phyloP scores from a whole-genome alignment of 768 basidiomycete genomes.

The Termitomyces sp. region DNA sequence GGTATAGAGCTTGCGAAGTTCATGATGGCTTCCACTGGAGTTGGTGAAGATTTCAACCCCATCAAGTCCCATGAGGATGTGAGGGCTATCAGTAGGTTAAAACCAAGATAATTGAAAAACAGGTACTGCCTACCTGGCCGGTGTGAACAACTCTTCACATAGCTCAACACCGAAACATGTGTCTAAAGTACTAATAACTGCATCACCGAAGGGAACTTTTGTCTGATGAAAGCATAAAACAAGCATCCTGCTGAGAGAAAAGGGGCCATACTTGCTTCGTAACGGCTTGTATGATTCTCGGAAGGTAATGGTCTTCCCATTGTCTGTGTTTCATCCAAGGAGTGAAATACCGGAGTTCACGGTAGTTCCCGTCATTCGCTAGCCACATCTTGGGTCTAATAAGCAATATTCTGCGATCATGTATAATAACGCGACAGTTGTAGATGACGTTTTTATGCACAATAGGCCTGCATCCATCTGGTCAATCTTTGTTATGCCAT shows the following conservation, averaged over 20 bases:
- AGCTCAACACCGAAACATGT: slow-evolving; percentile 96
- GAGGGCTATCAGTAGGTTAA: slow-evolving; percentile 59
- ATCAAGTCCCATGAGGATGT: slow-evolving; percentile 96
- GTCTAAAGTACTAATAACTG: slow-evolving; percentile 86
- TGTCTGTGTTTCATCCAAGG: slow-evolving; percentile 90
- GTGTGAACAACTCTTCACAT: slow-evolving; percentile 97
- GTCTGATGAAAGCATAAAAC: slow-evolving; percentile 33
- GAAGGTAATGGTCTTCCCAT: slow-evolving; percentile 89
- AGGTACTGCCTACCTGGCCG: slow-evolving; percentile 70
- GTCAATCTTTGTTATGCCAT: background rate
- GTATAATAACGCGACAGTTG: slow-evolving; percentile 90
- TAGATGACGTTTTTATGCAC: slow-evolving; percentile 98
- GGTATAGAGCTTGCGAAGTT: slow-evolving; percentile 90
- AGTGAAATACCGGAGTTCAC: slow-evolving; percentile 84
- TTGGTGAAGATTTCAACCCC: slow-evolving; percentile 99
- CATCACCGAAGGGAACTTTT: slow-evolving; percentile 95
- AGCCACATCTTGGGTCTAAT: slow-evolving; percentile 99
- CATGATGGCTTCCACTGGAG: slow-evolving; percentile 97
- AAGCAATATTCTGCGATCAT: slow-evolving; percentile 81
- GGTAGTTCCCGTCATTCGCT: slow-evolving; percentile 97
- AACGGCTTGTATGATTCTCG: slow-evolving; percentile 80
- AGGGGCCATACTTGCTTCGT: slow-evolving; percentile 69
- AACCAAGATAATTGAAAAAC: background rate
- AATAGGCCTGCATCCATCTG: slow-evolving; percentile 67
- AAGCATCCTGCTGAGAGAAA: background rate